Conservation (phyloP, 2,329 filamentous ascomycete species). For the Aspergillus fumigatiaffinis region DNA sequence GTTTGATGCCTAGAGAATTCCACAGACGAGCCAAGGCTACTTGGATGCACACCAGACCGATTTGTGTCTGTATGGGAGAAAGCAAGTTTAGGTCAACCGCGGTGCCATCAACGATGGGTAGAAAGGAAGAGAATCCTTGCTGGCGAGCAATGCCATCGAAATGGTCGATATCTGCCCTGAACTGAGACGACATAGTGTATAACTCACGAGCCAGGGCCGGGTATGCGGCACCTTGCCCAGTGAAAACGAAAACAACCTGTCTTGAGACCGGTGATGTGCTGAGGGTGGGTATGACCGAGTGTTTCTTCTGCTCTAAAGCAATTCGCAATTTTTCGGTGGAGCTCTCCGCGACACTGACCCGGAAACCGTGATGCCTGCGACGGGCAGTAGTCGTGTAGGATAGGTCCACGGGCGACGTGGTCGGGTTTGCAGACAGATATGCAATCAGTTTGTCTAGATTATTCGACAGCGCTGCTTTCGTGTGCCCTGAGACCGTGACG, state of each 20-base stretch:
- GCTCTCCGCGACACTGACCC: slow-evolving; percentile 27
- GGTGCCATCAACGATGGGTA: slow-evolving; percentile 32
- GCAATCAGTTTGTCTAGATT: too few species aligned
- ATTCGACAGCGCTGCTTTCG: slow-evolving; percentile 28
- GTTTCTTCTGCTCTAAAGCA: slow-evolving; percentile 20
- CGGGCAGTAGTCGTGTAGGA: slow-evolving; percentile 63
- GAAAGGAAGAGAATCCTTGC: slow-evolving; percentile 35
- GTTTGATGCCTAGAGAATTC: slow-evolving; percentile 32
- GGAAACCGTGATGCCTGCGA: slow-evolving; percentile 37
- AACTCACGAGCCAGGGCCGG: slow-evolving; percentile 35
- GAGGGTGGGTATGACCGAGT: slow-evolving; percentile 26
- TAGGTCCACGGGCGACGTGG: slow-evolving; percentile 50
- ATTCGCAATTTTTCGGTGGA: too few species aligned
- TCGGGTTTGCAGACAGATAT: slow-evolving; percentile 23
- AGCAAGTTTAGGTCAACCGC: slow-evolving; percentile 26
- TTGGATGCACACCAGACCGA: slow-evolving; percentile 37
- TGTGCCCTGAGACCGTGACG: slow-evolving; percentile 44
- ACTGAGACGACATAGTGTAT: slow-evolving; percentile 23
- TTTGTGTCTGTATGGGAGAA: slow-evolving; percentile 28
- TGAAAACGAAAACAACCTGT: slow-evolving; percentile 33
- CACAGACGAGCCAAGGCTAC: slow-evolving; percentile 38
- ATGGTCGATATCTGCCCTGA: slow-evolving; percentile 27
- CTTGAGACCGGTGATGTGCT: slow-evolving; percentile 18
- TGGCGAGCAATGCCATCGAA: slow-evolving; percentile 30
- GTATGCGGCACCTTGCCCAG: slow-evolving; percentile 39